phyloP scores from a whole-genome alignment of 768 basidiomycete genomes.

The Pleurotus citrinopileatus region DNA sequence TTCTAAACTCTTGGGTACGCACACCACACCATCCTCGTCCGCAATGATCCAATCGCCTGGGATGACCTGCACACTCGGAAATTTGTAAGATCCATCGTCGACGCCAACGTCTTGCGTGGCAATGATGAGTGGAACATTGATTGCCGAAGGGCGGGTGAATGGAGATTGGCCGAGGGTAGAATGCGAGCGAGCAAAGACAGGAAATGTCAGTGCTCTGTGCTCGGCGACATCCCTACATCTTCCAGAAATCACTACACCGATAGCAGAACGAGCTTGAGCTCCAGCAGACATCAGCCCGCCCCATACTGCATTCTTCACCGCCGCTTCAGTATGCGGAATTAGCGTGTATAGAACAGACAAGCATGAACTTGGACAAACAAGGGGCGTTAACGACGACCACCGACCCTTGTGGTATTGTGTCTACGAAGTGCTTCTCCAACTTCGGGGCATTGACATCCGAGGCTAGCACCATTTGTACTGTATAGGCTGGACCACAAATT shows the following conservation, averaged over 20 bases:
- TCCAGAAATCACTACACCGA: constrained; percentile 80
- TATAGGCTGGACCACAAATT: constrained; percentile 79
- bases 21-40: constrained; percentile 88
- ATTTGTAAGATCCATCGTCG: constrained; percentile 36
- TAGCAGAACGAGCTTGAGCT: constrained; percentile 65
- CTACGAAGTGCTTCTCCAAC: constrained; percentile 75
- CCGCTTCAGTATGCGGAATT: constrained; percentile 31
- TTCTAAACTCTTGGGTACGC: constrained; percentile 57
- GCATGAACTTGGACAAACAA: constrained; percentile 37
- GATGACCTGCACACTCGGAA: constrained; percentile 31
- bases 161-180: constrained; percentile 86
- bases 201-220: constrained; percentile 65
- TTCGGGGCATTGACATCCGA: constrained; percentile 61
- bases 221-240: constrained; percentile 84
- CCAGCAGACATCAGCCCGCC: constrained; percentile 91
- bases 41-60: constrained; percentile 86
- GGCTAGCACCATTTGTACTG: constrained; percentile 74
- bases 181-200: constrained; percentile 78
- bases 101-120: constrained; percentile 34
- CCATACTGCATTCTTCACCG: constrained; percentile 83
- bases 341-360: constrained; percentile 15
- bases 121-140: constrained; percentile 65
- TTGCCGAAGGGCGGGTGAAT: constrained; percentile 76
- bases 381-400: constrained; percentile 75
- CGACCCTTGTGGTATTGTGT: constrained; percentile 61